Percentiles rank a stretch among this genome's conserved stretches.
Evolutionary conservation across 2,329 filamentous ascomycete species (phyloP).

Genomic region (Apiospora aurea): DNA sequence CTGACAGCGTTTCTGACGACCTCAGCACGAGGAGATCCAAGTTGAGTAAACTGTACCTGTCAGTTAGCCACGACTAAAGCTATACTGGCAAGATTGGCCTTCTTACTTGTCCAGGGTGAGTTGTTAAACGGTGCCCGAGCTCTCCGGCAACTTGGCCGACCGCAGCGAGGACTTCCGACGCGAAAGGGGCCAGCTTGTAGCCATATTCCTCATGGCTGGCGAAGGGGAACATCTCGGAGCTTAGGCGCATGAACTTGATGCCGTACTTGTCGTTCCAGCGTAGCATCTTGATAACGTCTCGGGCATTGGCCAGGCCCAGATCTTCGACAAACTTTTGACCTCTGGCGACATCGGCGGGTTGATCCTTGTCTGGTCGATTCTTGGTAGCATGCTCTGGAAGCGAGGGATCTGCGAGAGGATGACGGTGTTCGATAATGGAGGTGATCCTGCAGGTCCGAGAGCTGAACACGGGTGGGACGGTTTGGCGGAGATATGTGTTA

Average conservation of each 20-base stretch:
- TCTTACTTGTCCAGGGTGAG: constrained; percentile 79
- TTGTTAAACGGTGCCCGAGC: constrained; percentile 84
- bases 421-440: constrained; percentile 87
- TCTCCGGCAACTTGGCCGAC: constrained; percentile 79
- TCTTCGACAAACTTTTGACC: constrained; percentile 79
- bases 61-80: not conserved
- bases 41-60: constrained; percentile 75
- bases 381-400: constrained; percentile 83
- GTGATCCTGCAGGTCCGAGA: constrained; percentile 91
- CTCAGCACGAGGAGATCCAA: constrained; percentile 80
- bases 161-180: constrained; percentile 76
- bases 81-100: not conserved
- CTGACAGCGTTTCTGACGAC: constrained; percentile 80
- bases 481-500: constrained; percentile 86
- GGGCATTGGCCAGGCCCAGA: constrained; percentile 81
- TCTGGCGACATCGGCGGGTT: constrained; percentile 69
- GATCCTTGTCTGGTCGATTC: constrained; percentile 80
- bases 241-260: constrained; percentile 91
- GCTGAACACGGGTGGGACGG: constrained; percentile 85
- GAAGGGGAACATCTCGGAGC: constrained; percentile 97
- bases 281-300: constrained; percentile 84
- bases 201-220: constrained; percentile 88
- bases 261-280: constrained; percentile 91
- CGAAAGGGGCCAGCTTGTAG: constrained; percentile 85
- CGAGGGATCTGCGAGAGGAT: constrained; percentile 78